Conservation (phyloP, 2,329 filamentous ascomycete species). For the Clarireedia hainanense region DNA sequence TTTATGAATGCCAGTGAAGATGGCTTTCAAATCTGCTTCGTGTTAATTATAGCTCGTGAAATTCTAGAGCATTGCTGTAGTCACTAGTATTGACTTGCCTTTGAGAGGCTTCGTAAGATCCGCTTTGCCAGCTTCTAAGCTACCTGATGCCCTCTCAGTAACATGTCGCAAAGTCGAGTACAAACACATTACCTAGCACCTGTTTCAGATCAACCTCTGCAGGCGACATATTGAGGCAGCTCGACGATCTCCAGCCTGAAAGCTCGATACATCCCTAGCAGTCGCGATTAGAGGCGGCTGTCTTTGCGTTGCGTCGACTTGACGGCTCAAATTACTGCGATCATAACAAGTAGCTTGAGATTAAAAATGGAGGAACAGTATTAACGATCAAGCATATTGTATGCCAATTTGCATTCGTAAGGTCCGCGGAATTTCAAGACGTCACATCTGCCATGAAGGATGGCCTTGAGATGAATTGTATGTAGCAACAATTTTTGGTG, state of each 20-base stretch:
- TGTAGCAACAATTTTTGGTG: neutral
- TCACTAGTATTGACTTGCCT: slow-evolving; percentile 7
- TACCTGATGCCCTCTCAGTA: neutral
- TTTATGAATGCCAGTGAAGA: slow-evolving; percentile 23
- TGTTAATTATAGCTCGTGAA: neutral
- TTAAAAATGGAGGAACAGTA: too few relatives aligned
- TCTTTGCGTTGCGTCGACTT: too few relatives aligned
- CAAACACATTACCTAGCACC: slow-evolving; percentile 1
- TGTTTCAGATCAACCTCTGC: neutral
- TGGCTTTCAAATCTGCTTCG: slow-evolving; percentile 22
- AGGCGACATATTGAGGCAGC: slow-evolving; percentile 2
- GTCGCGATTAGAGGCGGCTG: too few relatives aligned
- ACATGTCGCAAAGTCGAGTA: neutral
- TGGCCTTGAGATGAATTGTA: too few relatives aligned
- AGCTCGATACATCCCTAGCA: neutral
- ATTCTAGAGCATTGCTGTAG: too few relatives aligned
- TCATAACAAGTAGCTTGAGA: too few relatives aligned
- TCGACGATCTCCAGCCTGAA: neutral
- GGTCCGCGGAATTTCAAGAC: too few relatives aligned
- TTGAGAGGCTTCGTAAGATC: slow-evolving; percentile 7
- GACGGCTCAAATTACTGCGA: too few relatives aligned
- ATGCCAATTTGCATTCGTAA: neutral
- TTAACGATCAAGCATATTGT: neutral
- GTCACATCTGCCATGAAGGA: too few relatives aligned
- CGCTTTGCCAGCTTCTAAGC: neutral